These are phyloP conservation scores for Vanderwaltozyma yarrowii DNA, from an alignment of 805 yeast genomes.

Conservation along the genomic window DNA sequence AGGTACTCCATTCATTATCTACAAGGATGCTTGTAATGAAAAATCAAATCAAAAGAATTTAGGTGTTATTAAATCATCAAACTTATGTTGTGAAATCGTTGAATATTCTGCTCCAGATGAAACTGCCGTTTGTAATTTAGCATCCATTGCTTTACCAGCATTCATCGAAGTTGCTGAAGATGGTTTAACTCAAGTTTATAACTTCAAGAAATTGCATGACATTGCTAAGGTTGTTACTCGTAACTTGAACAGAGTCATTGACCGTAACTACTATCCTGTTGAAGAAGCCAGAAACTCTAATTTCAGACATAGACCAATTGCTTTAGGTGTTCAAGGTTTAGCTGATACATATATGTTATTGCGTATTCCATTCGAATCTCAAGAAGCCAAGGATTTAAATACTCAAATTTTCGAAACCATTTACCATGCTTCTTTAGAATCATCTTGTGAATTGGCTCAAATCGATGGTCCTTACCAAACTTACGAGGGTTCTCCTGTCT, in stretches of 20 bases:
- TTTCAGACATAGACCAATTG: conserved; percentile 76
- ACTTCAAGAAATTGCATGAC: conserved; percentile 62
- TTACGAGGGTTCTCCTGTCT: conserved; percentile 80
- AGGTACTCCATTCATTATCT: conserved; percentile 88
- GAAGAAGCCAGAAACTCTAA: conserved; percentile 64
- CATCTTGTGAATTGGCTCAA: conserved; percentile 70
- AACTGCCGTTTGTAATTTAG: conserved; percentile 90
- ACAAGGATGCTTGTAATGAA: conserved; percentile 79
- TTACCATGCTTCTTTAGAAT: conserved; percentile 85
- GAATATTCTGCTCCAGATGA: conserved; percentile 84
- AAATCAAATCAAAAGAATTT: conserved; percentile 86
- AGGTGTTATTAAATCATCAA: conserved; percentile 86
- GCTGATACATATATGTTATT: conserved; percentile 81
- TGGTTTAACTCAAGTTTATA: conserved; percentile 39
- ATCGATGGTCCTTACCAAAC: conserved; percentile 58
- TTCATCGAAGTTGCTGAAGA: conserved; percentile 43
- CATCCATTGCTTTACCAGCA: conserved; percentile 78
- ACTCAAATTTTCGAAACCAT: conserved; percentile 88
- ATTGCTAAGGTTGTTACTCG: conserved; percentile 65
- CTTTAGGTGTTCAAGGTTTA: conserved; percentile 90
- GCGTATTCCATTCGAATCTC: conserved; percentile 82
- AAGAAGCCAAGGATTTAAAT: conserved; percentile 64
- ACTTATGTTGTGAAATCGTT: conserved; percentile 85
- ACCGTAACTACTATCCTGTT: conserved; percentile 74
- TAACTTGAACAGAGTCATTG: conserved; percentile 75